Conservation (phyloP, 495 filamentous ascomycete genomes). For the Bathelium albidoporum region DNA sequence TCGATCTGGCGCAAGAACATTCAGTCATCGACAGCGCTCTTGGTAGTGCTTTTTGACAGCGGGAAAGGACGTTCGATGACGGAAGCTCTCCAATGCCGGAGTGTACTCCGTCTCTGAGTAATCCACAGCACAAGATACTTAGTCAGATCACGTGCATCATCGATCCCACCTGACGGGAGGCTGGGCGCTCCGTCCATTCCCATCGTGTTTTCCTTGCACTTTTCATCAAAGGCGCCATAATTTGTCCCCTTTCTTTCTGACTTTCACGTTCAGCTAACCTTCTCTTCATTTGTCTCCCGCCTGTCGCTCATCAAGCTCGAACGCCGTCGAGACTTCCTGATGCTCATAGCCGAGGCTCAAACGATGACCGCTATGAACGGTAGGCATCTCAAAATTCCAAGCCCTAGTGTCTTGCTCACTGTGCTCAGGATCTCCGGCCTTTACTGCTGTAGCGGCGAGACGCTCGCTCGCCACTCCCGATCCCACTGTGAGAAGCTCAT, state of each 20-base stretch:
- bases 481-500: conserved; percentile 6
- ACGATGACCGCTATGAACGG: not conserved
- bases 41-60: not conserved
- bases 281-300: not conserved
- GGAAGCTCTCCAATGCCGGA: not conserved
- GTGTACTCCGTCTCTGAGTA: not conserved
- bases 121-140: not conserved
- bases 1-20: conserved; percentile 95
- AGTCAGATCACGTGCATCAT: too few relatives aligned
- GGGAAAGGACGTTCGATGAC: not conserved
- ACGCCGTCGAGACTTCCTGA: not conserved
- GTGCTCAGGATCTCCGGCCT: conserved; percentile 30
- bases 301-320: not conserved
- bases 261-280: not conserved
- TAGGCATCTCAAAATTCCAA: not conserved
- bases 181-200: too few relatives aligned
- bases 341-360: not conserved
- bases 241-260: too few relatives aligned
- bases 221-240: too few relatives aligned
- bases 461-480: conserved; percentile 27
- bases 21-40: conserved; percentile 45
- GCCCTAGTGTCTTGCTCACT: not conserved
- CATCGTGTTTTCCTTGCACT: too few relatives aligned
- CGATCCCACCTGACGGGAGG: too few relatives aligned
- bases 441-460: conserved; percentile 39